Percentiles rank a stretch among this genome's conserved stretches.
Evolutionary conservation across 2,329 filamentous ascomycete species (phyloP).

Genomic region (Fusarium odoratissimum): DNA sequence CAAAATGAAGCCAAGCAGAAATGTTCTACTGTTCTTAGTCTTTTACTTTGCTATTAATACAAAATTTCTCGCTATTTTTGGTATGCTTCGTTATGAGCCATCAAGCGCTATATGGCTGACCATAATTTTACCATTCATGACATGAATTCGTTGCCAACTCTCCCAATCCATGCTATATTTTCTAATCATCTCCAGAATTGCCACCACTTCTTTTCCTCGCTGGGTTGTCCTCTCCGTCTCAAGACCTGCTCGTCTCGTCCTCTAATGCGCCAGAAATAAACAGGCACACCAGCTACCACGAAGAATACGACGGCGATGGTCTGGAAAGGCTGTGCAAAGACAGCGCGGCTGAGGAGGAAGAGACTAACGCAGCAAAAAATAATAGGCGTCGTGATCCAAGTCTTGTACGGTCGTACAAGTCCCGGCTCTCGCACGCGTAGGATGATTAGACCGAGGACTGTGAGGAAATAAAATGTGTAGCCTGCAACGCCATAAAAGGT

Average conservation of each 20-base stretch:
- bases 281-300: conserved; percentile 82
- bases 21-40: not conserved
- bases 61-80: conserved; percentile 12
- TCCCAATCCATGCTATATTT: not conserved
- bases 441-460: conserved; percentile 92
- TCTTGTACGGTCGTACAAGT: conserved; percentile 90
- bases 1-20: not conserved
- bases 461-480: conserved; percentile 97
- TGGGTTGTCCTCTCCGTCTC: conserved; percentile 50
- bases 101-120: not conserved
- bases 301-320: conserved; percentile 89
- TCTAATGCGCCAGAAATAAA: conserved; percentile 89
- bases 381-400: conserved; percentile 96
- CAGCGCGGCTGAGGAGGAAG: conserved; percentile 87
- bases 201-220: conserved; percentile 60
- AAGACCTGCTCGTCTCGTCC: conserved; percentile 66
- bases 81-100: conserved; percentile 23
- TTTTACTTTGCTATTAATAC: conserved; percentile 26
- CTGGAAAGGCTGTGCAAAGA: conserved; percentile 92
- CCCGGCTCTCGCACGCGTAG: conserved; percentile 87
- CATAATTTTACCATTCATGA: conserved; percentile 8
- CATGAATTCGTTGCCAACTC: conserved; percentile 8
- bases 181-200: conserved; percentile 66
- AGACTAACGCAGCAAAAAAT: conserved; percentile 98
- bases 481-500: conserved; percentile 98